A percentile compares a stretch with the other conserved stretches of the same genome.
phyloP scores from a whole-genome alignment of 2,329 filamentous ascomycete genomes.

The Ascochyta clinopodiicola region DNA sequence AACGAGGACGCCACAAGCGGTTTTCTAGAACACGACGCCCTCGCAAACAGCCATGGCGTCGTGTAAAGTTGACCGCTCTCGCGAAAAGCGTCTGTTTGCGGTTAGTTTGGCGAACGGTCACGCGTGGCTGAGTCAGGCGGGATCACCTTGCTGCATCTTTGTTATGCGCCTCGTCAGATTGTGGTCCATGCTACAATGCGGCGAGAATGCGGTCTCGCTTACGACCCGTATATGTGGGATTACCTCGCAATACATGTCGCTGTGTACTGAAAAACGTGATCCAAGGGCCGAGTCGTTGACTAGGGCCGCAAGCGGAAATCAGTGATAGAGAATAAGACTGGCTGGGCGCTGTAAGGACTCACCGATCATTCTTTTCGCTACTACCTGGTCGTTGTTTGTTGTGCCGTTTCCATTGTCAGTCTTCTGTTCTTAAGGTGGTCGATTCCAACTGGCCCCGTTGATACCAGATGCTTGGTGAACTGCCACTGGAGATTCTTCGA shows the following conservation, averaged over 20 bases:
- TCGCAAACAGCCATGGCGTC: slow-evolving; percentile 6
- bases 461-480: slow-evolving; percentile 10
- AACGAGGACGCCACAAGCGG: slow-evolving; percentile 13
- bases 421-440: neutral
- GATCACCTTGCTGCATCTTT: slow-evolving; percentile 10
- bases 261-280: slow-evolving; percentile 9
- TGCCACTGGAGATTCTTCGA: slow-evolving; percentile 18
- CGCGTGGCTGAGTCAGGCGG: slow-evolving; percentile 17
- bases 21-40: slow-evolving; percentile 8
- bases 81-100: slow-evolving; percentile 14
- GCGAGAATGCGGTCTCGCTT: slow-evolving; percentile 12
- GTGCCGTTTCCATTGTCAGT: neutral
- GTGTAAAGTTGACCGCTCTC: slow-evolving; percentile 17
- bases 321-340: slow-evolving; percentile 12
- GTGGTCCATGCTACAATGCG: slow-evolving; percentile 2
- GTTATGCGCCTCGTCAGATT: slow-evolving; percentile 12
- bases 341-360: neutral
- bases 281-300: neutral
- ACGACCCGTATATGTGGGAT: slow-evolving; percentile 3
- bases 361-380: slow-evolving; percentile 7
- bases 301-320: slow-evolving; percentile 9
- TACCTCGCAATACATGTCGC: slow-evolving; percentile 16
- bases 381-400: neutral
- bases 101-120: slow-evolving; percentile 19
- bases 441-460: neutral